Percentiles rank a stretch among this genome's conserved stretches.
Evolutionary conservation across 257 asterid genomes (phyloP).

Genomic region (Thymus quinquecostatus): DNA sequence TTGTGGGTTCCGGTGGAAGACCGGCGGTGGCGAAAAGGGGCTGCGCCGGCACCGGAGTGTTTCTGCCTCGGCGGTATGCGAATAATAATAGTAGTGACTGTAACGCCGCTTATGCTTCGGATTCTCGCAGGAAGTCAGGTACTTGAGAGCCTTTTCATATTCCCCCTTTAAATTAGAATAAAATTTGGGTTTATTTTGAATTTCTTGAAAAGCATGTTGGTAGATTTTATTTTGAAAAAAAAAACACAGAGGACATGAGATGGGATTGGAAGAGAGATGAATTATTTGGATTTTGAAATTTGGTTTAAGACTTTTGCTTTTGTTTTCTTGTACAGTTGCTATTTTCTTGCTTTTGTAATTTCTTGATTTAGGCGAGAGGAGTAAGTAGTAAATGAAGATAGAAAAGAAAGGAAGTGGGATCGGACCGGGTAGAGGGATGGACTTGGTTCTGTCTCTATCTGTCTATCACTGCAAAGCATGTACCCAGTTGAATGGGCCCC

Average conservation of each 20-base stretch:
- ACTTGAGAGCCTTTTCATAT: constrained; percentile 7
- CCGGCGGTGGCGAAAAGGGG: constrained; percentile 41
- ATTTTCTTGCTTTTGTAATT: background rate
- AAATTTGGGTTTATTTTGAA: too few relatives aligned
- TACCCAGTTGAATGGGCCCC: constrained; percentile 35
- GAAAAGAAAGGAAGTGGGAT: constrained; percentile 24
- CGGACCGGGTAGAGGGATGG: constrained; percentile 21
- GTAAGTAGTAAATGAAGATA: constrained; percentile 18
- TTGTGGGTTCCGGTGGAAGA: constrained; percentile 32
- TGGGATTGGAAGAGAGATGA: background rate
- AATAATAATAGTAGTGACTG: constrained; percentile 2
- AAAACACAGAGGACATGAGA: background rate
- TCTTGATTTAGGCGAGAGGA: constrained; percentile 13
- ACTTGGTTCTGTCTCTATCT: constrained; percentile 31
- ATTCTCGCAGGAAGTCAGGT: constrained; percentile 67
- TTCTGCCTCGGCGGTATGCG: constrained; percentile 66
- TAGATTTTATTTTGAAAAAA: too few relatives aligned
- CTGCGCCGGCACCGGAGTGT: constrained; percentile 83
- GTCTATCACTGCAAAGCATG: constrained; percentile 31
- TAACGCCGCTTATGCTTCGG: constrained; percentile 36
- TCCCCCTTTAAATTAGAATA: background rate
- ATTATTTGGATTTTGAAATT: background rate
- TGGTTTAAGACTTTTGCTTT: background rate
- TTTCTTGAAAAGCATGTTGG: too few relatives aligned
- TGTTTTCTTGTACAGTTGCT: background rate